phyloP scores from a whole-genome alignment of 2,329 filamentous ascomycete species.

The Geoglossum cookeanum region DNA sequence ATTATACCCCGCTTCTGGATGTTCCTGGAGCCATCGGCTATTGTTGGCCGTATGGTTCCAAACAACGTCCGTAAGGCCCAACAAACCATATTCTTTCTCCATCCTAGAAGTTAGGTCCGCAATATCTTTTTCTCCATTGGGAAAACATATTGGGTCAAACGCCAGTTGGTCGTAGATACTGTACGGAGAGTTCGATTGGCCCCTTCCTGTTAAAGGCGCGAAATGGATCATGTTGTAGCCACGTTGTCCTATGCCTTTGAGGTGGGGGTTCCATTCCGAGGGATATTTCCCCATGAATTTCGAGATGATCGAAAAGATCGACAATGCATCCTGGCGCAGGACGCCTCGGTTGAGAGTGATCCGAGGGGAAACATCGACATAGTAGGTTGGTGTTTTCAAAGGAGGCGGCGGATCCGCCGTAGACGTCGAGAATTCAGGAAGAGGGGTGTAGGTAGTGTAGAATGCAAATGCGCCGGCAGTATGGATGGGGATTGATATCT shows the following conservation, averaged over 20 bases:
- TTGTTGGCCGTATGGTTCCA: conserved; percentile 97
- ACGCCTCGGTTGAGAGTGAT: conserved; percentile 54
- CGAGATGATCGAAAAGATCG: conserved; percentile 83
- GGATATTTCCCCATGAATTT: conserved; percentile 97
- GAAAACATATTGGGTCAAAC: conserved; percentile 71
- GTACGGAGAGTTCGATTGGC: conserved; percentile 87
- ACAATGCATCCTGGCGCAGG: conserved; percentile 70
- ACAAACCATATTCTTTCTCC: conserved; percentile 64
- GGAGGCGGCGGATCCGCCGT: conserved; percentile 31
- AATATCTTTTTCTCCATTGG: conserved; percentile 67
- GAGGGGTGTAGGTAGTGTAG: conserved; percentile 78
- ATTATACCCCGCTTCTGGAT: conserved; percentile 93
- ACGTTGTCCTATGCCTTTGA: conserved; percentile 70
- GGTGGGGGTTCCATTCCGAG: conserved; percentile 72
- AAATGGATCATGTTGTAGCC: conserved; percentile 99
- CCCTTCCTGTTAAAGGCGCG: conserved; percentile 76
- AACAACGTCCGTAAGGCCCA: conserved; percentile 88
- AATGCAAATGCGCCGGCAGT: conserved; percentile 79
- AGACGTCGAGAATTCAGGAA: conserved; percentile 54
- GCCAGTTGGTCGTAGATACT: conserved; percentile 83
- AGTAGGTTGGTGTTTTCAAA: conserved; percentile 59
- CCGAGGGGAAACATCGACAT: conserved; percentile 80
- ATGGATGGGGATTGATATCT: conserved; percentile 75
- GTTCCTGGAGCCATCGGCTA: conserved; percentile 79
- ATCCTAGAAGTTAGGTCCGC: conserved; percentile 58